These are phyloP conservation scores for Diaporthe velutina DNA, from an alignment of 2,329 filamentous ascomycete genomes.

Conservation along the genomic window DNA sequence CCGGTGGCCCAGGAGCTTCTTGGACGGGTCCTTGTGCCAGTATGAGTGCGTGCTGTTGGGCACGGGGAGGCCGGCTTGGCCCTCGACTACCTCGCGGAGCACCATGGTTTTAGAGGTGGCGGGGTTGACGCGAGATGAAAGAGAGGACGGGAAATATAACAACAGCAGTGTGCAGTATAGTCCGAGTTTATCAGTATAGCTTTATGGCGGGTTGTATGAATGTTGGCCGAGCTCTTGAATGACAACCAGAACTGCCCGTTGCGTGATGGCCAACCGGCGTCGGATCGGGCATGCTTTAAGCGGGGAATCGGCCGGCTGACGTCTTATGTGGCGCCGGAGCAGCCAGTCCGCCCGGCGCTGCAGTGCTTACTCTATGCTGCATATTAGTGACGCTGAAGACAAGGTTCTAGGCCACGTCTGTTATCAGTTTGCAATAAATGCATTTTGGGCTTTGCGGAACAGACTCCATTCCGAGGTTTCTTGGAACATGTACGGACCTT, in stretches of 20 bases:
- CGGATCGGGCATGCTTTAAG: slow-evolving; percentile 15
- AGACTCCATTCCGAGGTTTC: neutral
- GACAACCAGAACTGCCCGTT: slow-evolving; percentile 7
- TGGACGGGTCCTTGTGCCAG: slow-evolving; percentile 79
- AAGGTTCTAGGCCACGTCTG: too few relatives aligned
- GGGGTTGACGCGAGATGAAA: too few relatives aligned
- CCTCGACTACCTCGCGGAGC: slow-evolving; percentile 43
- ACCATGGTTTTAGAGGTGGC: slow-evolving; percentile 40
- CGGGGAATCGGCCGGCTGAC: slow-evolving; percentile 27
- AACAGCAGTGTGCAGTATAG: neutral
- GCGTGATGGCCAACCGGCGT: slow-evolving; percentile 15
- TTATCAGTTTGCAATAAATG: neutral
- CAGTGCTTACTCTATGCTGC: neutral
- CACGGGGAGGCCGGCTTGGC: slow-evolving; percentile 70
- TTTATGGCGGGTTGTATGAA: too few relatives aligned
- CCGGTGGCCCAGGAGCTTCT: slow-evolving; percentile 74
- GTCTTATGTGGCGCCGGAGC: slow-evolving; percentile 23
- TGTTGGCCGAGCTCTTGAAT: too few relatives aligned
- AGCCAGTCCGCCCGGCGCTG: neutral
- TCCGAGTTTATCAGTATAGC: neutral
- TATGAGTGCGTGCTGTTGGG: slow-evolving; percentile 74
- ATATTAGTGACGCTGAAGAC: neutral
- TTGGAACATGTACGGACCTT: neutral
- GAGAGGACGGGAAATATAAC: neutral
- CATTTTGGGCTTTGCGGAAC: neutral